Base-by-base conservation (phyloP, 306 rosid species). In the Inga oerstediana region DNA sequence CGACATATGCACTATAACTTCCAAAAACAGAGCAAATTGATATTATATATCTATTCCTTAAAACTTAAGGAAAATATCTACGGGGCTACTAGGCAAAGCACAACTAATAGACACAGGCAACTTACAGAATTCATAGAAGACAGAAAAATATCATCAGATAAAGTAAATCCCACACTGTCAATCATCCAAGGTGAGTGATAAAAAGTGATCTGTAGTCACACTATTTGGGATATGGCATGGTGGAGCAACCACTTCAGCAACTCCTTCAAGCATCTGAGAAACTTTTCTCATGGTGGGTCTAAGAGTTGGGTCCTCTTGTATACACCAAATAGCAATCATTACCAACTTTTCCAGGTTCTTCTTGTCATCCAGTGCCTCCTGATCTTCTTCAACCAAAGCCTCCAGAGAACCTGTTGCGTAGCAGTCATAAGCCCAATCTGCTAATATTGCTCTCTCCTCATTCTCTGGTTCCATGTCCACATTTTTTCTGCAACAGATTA, bases 401-500 rank as follows among this genome's bases (percentile, higher is more conserved):
- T 44, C 62, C 2, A 86, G 7, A 71, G 24, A 5, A 79, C 89
- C 86, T 11, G 56, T 54, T 19, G 12, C 1, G 35, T 81, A 85
- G 48, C 88, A 85, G 8, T 85, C 88, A 77, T 62, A 39, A 80
- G 82, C 89, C 89, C 89, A 86, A 8, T 86, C 89, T n/a, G 82
- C 80, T 70, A 86, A 39, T 34, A 86, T 83, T 32, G 86, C 82
- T 54, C 73, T 83, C n/a, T 54, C 80, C 69, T 86, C 86, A 72
- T 79, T 44, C 39, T 82, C 82, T 52, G 37, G 1, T 30, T 80
- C 89, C 71, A 44, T 20, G 22, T 86, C 82, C 16, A 86, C 86
- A 64, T 52, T 80, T 64, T 19, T 80, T 83, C 86, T 71, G 74
- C 89, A 83, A 45, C 80, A 83, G 12, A 86, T 27, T 12, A 86